Evolutionary conservation across 306 rosid species (phyloP), one percentile per base, ranked within the genome.

Genomic region (Lupinus albus): DNA sequence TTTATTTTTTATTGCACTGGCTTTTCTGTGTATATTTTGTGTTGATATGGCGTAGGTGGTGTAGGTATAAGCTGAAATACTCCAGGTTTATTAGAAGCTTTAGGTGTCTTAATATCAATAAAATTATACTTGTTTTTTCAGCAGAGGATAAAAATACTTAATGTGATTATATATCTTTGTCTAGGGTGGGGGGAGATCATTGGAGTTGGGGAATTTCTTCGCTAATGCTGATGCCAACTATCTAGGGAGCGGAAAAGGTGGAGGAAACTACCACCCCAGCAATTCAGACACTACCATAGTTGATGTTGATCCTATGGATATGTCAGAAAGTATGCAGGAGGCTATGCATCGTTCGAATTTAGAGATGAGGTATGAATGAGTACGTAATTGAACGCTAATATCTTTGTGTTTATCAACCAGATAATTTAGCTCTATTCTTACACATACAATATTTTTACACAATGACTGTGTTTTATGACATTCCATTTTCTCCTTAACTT

Each of bases 281-380:
- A 82, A 75, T 72, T 67, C 89, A 49, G 78, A 81, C 48, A 71
- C 63, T 12, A 39, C 53, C 50, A 21, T 70, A 77, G 78, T 64
- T 84, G 92, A 82, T 51, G 74, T 86, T 54, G 97, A 94, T 76
- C 88, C 96, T 60, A 88, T 94, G 99, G 99, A 94, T 77, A 84
- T 88, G 86, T 88, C 96, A 68, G 99, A 94, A 58, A 84, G 97
- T 73, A 88, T 94, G 96, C 99, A 94, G 87, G 99, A 94, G 82
- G 99, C 99, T 61, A 83, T 94, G 99, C 97, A 90, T 71, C 97
- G 97, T 61, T 94, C 97, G 5, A 94, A 86, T 80, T 76, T 94
- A 81, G 99, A 94, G 58, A 82, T 87, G 95, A 88, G 99, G 99
- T 94, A 82, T 70, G 57, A 70, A 74, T 79, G 81, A 72, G 68